A percentile compares a stretch with the other conserved stretches of the same genome.
Evolutionary conservation across 2,329 filamentous ascomycete genomes (phyloP).

Genomic region (Dothistroma pini): DNA sequence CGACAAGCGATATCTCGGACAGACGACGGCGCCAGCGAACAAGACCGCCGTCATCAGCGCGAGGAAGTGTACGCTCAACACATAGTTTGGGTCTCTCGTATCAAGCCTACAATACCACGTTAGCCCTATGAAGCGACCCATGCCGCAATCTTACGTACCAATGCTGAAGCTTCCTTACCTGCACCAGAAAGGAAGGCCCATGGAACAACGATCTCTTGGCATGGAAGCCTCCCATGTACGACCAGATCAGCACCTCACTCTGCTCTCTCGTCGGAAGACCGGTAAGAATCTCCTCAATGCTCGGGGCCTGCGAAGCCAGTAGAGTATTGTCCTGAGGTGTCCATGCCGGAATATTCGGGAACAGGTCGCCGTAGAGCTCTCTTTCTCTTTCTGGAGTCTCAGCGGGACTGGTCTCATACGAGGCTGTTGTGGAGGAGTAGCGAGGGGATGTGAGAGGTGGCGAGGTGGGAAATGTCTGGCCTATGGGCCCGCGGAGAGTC

Average conservation of each 20-base stretch:
- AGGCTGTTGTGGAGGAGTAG: conserved; percentile 11
- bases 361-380: conserved; percentile 22
- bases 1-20: conserved; percentile 19
- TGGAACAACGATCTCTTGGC: conserved; percentile 21
- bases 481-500: conserved; percentile 14
- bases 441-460: conserved; percentile 15
- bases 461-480: conserved; percentile 17
- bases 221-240: conserved; percentile 24
- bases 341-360: conserved; percentile 22
- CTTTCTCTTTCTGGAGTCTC: conserved; percentile 13
- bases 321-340: conserved; percentile 19
- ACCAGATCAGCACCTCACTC: conserved; percentile 22
- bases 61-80: conserved; percentile 22
- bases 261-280: conserved; percentile 20
- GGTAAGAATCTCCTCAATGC: conserved; percentile 19
- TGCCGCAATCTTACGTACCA: conserved; percentile 14
- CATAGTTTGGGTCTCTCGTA: conserved; percentile 19
- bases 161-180: conserved; percentile 19
- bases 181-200: conserved; percentile 17
- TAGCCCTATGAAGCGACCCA: not conserved
- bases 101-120: conserved; percentile 10
- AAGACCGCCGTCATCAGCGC: conserved; percentile 22
- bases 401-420: conserved; percentile 8
- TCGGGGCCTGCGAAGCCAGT: conserved; percentile 14
- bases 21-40: conserved; percentile 26